Percentiles rank a stretch among this genome's conserved stretches.
These are phyloP conservation scores for Bipolaris zeicola DNA, from an alignment of 2,329 filamentous ascomycete genomes.

Conservation along the genomic window DNA sequence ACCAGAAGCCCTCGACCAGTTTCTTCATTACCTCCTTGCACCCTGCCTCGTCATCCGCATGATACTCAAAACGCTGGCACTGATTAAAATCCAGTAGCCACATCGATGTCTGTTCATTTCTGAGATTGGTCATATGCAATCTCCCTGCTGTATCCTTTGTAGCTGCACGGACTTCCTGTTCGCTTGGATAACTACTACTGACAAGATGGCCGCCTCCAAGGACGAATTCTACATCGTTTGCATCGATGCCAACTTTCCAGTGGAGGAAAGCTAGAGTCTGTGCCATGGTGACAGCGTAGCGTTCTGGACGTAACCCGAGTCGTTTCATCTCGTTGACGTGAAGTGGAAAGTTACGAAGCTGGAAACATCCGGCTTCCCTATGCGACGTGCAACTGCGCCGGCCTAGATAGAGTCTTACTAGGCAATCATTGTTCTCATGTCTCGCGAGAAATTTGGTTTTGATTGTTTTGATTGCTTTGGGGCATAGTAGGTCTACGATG, in stretches of 20 bases:
- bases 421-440: slow-evolving; percentile 48
- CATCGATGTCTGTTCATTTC: background rate
- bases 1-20: slow-evolving; percentile 9
- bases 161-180: background rate
- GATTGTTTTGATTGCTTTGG: slow-evolving; percentile 23
- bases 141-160: background rate
- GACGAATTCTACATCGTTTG: slow-evolving; percentile 62
- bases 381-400: slow-evolving; percentile 23
- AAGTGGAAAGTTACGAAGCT: slow-evolving; percentile 57
- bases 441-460: slow-evolving; percentile 20
- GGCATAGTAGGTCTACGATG: slow-evolving; percentile 45
- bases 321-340: slow-evolving; percentile 58
- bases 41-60: background rate
- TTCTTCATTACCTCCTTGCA: background rate
- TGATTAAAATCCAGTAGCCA: slow-evolving; percentile 6
- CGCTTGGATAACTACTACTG: background rate
- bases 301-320: slow-evolving; percentile 39
- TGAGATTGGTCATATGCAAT: background rate
- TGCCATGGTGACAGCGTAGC: slow-evolving; percentile 55
- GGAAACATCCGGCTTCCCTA: slow-evolving; percentile 29
- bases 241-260: slow-evolving; percentile 56
- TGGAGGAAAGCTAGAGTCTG: slow-evolving; percentile 57
- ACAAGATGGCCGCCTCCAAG: slow-evolving; percentile 38
- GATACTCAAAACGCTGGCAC: background rate
- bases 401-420: slow-evolving; percentile 58